Conservation (phyloP, 1,139 yeast genomes). For the Protomyces inundatus region DNA sequence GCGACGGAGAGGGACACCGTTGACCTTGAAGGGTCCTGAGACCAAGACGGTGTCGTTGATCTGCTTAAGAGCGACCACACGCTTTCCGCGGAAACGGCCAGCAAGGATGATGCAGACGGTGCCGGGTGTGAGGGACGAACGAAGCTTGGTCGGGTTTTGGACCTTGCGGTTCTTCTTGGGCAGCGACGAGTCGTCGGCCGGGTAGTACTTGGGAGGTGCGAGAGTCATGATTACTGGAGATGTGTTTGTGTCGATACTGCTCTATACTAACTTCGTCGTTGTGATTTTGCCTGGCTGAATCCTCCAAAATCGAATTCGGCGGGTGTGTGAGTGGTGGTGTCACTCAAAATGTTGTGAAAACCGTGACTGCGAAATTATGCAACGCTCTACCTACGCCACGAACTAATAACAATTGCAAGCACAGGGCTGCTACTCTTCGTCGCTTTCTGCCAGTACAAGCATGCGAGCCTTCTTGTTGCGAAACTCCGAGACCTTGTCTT, state of each 20-base stretch:
- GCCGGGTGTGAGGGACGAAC: conserved; percentile 97
- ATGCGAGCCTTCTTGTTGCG: neutral
- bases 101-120: conserved; percentile 97
- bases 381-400: no score
- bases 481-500: neutral
- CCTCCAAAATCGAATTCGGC: no score
- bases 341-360: no score
- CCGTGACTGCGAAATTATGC: no score
- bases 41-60: conserved; percentile 97
- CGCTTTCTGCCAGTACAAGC: neutral
- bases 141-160: conserved; percentile 90
- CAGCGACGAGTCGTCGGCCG: conserved; percentile 88
- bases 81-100: conserved; percentile 99
- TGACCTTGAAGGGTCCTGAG: conserved; percentile 99
- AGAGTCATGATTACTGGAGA: neutral
- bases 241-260: neutral
- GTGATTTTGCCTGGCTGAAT: no score
- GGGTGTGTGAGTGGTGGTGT: no score
- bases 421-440: neutral
- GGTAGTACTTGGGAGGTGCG: conserved; percentile 86
- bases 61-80: conserved; percentile 97
- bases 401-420: no score
- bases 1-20: conserved; percentile 99
- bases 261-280: no score
- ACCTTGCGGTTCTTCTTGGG: conserved; percentile 69